Base-by-base conservation (phyloP, 1,139 yeast genomes). In the Yamadazyma sp. region DNA sequence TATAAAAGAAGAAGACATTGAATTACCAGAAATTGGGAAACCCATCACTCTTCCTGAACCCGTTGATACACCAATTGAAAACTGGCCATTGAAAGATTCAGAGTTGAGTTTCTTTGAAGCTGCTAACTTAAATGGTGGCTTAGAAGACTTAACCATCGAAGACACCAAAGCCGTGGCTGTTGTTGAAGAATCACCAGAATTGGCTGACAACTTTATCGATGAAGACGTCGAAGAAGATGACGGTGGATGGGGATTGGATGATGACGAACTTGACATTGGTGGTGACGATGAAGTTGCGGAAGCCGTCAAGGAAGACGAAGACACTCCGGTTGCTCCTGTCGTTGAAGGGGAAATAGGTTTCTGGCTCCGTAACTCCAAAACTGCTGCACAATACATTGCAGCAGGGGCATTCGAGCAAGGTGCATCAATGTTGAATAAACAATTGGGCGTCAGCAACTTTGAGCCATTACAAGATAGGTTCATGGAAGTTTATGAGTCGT, bases 381-480 rank as follows among this genome's bases (percentile, higher is more conserved):
- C 92, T 37, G 89, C 97, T 4, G 97, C 96, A 27, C 89, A 87
- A 27, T 88, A 88, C 53, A 89, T 86, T 54, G 97, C 98, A 1
- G 90, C 97, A 2, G 99, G 99, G 51, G 87, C 95, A 5, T 89
- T 90, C 59, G 97, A 90, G 48, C 87, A 92, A 45, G 98, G 98
- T 32, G 94, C 97, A 27, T 92, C 88, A 51, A 76, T 94, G 56
- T 76, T 94, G 54, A 80, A 85, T 64, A 85, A 94, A 54, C 98
- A 94, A 64, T 73, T 85, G 38, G 98, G 97, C 50, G 78, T 87
- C 38, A 81, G 78, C 28, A 75, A 86, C 51, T 90, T 94, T 59
- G 95, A 82, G 53, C 98, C 98, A 16, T 75, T 94, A 50, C 82
- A 92, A 63, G 57, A 72, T 28, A 76, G 96, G 45, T 94, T 92